Evolutionary conservation across 208 protist genomes (phyloP), one percentile per base, ranked within the genome.

Genomic region (Leishmania arabica): DNA sequence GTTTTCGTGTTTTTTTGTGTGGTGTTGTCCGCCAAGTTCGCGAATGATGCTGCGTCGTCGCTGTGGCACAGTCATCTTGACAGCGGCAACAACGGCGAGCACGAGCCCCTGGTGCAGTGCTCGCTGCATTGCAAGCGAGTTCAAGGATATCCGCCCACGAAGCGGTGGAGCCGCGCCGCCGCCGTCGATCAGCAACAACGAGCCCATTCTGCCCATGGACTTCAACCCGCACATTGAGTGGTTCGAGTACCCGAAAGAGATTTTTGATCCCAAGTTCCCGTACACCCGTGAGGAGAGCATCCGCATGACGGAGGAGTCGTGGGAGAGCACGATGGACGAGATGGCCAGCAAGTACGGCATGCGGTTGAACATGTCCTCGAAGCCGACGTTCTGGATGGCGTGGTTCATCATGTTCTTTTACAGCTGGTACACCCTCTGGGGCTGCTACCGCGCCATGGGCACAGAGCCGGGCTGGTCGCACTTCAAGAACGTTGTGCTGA

Each of bases 141-240:
- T 86, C 72, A 93, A 89, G 72, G 89, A 89, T 65, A 84, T 97
- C 15, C 72, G 81, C 19, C 78, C 85, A 6, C 72, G 58, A 65
- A 82, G 42, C 80, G 65, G 84, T 6, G 68, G 79, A 15, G 86
- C 85, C 13, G 78, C 84, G 24, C 84, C 86, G 73, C 91, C 92
- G 27, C 95, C 95, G 68, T 87, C 88, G 45, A 94, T 96, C 72
- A 75, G 78, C 66, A 84, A 95, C 84, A 95, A 96, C 80, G 95
- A 95, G 65, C 95, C 92, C 11, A 79, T 97, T n/a, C 62, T 92
- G 40, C 95, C 95, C 0, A 95, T 97, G 88, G 95, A 97, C 89
- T 96, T 97, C 84, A 97, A 96, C 82, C 95, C 95, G 7, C 95
- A 97, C 83, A 97, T 97, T 81, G 92, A 97, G 83, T 97, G 92